Base-by-base conservation (phyloP, 345 rosid genomes). In the Linum tenue region DNA sequence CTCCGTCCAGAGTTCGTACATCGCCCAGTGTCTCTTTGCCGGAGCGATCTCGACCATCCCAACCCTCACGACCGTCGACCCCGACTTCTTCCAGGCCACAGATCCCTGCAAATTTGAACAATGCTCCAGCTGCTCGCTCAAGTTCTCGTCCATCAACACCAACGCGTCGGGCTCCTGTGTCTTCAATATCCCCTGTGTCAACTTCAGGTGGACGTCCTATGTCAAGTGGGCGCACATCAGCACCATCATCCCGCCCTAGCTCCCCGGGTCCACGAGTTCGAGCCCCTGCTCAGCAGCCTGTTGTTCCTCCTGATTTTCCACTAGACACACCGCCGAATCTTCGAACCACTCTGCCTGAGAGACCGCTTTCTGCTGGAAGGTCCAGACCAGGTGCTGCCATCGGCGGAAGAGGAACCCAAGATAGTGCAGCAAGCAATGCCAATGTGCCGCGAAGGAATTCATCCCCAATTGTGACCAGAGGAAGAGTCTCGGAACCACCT, bases 291-390 rank as follows among this genome's bases (percentile, higher is more conserved):
- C 90, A 78, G 60, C 95, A 90, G 69, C 95, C 92, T 62, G 77
- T 90, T 69, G 80, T 83, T 63, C 90, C 88, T 66, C 83, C 96
- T 3, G 92, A 90, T 77, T 94, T 94, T 76, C 80, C 91, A 62
- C 91, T 81, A 14, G 95, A 90, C 55, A 85, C 96, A 16, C 99
- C 99, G 61, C 90, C 97, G 53, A 94, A 94, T 77, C 99, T 86
- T 48, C 76, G 95, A 80, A 94, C 96, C 66, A 80, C 83, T 71
- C 81, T 94, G 82, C 95, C 86, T 11, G 97, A 88, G 64, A 82
- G 96, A 81, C 95, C 99, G 38, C 64, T 94, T 67, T 94, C 99
- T 77, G 95, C 97, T 67, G 96, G 99, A 63, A 88, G 99, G 84
- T 94, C 95, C 39, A 81, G 97, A 62, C 95, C 97, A 68, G 78